phyloP scores from a whole-genome alignment of 2,329 filamentous ascomycete genomes.

The Talaromyces amestolkiae region DNA sequence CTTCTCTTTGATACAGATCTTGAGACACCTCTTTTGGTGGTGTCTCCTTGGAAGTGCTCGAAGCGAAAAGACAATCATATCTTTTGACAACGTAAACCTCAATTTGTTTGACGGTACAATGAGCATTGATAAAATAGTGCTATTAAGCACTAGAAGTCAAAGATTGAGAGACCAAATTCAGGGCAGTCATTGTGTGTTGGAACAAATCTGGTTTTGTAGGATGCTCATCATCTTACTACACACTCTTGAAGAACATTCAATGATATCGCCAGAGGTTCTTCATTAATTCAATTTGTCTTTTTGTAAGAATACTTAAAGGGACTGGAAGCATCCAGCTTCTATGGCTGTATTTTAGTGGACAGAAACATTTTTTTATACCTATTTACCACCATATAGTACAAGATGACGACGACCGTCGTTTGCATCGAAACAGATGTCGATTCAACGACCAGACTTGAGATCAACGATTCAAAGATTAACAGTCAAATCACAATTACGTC shows the following conservation, averaged over 20 bases:
- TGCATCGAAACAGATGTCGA: not conserved
- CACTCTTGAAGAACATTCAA: not conserved
- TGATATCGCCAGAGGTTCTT: not conserved
- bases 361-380: not conserved
- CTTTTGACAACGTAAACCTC: not conserved
- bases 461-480: not conserved
- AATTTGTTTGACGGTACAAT: not conserved
- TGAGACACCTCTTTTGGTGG: not conserved
- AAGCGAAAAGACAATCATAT: not conserved
- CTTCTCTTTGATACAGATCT: not conserved
- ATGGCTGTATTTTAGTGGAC: not conserved
- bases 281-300: not conserved
- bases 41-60: not conserved
- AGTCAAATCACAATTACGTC: not conserved
- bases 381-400: not conserved
- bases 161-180: not conserved
- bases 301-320: not conserved
- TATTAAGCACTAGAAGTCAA: not conserved
- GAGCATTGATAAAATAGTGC: not conserved
- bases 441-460: not conserved
- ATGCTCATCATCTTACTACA: not conserved
- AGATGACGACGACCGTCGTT: not conserved
- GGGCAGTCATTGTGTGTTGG: not conserved
- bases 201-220: not conserved
- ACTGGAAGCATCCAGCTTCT: not conserved